phyloP scores from a whole-genome alignment of 108 stramenopile species.

The Nitzschia sp. region DNA sequence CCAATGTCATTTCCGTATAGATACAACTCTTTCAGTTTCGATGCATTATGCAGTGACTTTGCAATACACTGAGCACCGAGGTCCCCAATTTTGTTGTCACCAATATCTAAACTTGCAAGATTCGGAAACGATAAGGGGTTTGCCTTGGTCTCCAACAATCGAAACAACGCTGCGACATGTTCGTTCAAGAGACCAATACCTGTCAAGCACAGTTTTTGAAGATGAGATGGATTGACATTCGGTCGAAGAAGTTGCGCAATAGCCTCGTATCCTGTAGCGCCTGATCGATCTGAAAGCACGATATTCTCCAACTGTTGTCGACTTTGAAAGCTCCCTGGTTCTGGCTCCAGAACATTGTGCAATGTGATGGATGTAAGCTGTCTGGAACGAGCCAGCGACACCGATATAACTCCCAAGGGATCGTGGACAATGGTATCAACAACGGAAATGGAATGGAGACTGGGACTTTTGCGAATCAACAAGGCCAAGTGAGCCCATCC shows the following conservation, averaged over 20 bases:
- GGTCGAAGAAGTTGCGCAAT: not conserved
- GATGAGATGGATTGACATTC: not conserved
- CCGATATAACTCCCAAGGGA: too few species aligned
- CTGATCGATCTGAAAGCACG: too few species aligned
- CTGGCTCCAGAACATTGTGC: too few species aligned
- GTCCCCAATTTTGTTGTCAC: not conserved
- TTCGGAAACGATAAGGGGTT: not conserved
- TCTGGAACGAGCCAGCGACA: too few species aligned
- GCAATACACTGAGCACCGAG: not conserved
- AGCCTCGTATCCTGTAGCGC: not conserved
- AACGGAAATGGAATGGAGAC: too few species aligned
- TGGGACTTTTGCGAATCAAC: too few species aligned
- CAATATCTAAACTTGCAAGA: not conserved
- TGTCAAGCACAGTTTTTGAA: slow-evolving; percentile 6
- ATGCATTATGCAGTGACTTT: not conserved
- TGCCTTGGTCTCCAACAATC: not conserved
- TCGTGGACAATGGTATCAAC: too few species aligned
- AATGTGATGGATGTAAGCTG: too few species aligned
- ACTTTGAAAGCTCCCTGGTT: too few species aligned
- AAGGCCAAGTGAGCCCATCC: too few species aligned
- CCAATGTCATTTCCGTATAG: slow-evolving; percentile 11
- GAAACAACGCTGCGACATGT: not conserved
- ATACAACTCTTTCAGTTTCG: slow-evolving; percentile 10
- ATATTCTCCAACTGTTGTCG: too few species aligned
- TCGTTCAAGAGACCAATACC: slow-evolving; percentile 2